Percentiles rank a stretch among this genome's conserved stretches.
These are phyloP conservation scores for Trichoderma simmonsii DNA, from an alignment of 2,329 filamentous ascomycete genomes.

Conservation along the genomic window DNA sequence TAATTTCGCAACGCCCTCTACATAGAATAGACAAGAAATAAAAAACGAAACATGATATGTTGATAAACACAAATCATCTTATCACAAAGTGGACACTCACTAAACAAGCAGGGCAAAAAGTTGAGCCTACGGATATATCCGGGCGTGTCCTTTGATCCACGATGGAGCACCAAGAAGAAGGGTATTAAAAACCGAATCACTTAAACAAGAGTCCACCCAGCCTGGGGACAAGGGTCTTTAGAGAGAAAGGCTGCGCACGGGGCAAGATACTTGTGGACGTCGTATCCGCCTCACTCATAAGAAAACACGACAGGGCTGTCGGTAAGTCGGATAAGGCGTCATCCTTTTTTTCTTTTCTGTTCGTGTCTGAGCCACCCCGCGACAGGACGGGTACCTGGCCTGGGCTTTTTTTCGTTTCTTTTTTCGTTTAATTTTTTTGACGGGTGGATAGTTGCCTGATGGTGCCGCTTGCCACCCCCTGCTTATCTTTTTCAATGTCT, in stretches of 20 bases:
- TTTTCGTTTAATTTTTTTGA: neutral
- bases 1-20: neutral
- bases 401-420: neutral
- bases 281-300: neutral
- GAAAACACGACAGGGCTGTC: constrained; percentile 7
- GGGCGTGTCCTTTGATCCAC: neutral
- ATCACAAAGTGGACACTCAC: neutral
- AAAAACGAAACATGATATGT: neutral
- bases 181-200: neutral
- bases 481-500: neutral
- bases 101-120: neutral
- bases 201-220: neutral
- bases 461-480: neutral
- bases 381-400: constrained; percentile 6
- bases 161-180: neutral
- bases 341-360: neutral
- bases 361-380: constrained; percentile 9
- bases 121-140: constrained; percentile 18
- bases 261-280: neutral
- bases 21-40: neutral
- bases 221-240: neutral
- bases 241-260: neutral
- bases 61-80: neutral
- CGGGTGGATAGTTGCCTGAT: neutral
- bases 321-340: constrained; percentile 15